Evolutionary conservation across 2,329 filamentous ascomycete genomes (phyloP), one percentile per base, ranked within the genome.

Genomic region (Stemphylium beticola): DNA sequence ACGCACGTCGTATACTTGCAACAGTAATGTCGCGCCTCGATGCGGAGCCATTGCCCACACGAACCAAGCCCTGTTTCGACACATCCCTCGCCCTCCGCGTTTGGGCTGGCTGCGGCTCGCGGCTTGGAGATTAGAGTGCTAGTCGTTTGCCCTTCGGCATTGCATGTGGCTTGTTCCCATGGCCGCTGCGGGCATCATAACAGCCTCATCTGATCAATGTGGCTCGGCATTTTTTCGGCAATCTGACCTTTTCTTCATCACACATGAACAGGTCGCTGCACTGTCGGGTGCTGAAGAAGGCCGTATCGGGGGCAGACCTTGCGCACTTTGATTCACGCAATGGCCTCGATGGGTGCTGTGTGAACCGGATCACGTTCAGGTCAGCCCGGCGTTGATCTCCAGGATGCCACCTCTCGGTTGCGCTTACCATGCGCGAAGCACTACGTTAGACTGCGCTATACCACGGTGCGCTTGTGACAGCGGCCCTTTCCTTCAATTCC

Each of bases 351-450:
- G 33, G 24, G 36, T 34, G 11, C 34, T 10, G 32, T 45, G 22
- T 37, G 36, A 44, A 32, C 41, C 37, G 39, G 14, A 18, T 12
- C 22, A 31, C 39, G 40, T 32, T 20, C 40, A 40, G 40, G 41
- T 51, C 34, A 44, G 51, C 26, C 52, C 26, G 47, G 47, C 29
- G 52, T 34, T 39, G 49, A 55, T 55, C 52, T 55, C 41, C 41
- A 51, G 40, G 40, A 51, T 45, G 41, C 29, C 36, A 34, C 36
- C 24, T 45, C 47, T 55, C 52, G 52, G 52, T 49, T 55, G 52
- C 52, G 52, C 47, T 55, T 55, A 55, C 47, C 52, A 51, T 32
- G 34, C 52, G 47, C 52, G 40, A 38, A 45, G 41, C 52, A 43
- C 52, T 51, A 50, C 36, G 18, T 31, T 31, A 50, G 32, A 32